Conservation (phyloP, 768 basidiomycete species). For the Tricholoma furcatifolium region DNA sequence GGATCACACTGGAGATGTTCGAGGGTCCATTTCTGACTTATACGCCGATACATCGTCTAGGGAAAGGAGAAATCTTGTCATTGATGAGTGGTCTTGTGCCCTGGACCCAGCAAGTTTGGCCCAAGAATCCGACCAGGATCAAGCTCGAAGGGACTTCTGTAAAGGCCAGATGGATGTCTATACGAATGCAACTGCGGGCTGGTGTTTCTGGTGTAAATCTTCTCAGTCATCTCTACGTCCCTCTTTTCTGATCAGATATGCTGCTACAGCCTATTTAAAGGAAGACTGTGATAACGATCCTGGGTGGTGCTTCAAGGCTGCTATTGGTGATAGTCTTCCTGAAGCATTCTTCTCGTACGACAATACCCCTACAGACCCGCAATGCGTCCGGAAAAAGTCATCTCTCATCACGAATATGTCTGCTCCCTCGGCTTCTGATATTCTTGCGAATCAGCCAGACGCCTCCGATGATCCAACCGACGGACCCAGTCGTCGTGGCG, state of each 20-base stretch:
- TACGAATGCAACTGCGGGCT: slow-evolving; percentile 54
- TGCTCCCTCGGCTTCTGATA: slow-evolving; percentile 13
- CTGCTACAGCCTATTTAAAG: slow-evolving; percentile 50
- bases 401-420: slow-evolving; percentile 8
- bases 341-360: slow-evolving; percentile 54
- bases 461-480: background rate
- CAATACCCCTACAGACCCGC: slow-evolving; percentile 12
- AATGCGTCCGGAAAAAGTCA: slow-evolving; percentile 2
- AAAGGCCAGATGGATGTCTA: slow-evolving; percentile 59
- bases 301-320: slow-evolving; percentile 70
- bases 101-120: slow-evolving; percentile 61
- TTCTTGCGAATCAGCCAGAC: slow-evolving; percentile 6
- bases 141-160: slow-evolving; percentile 52
- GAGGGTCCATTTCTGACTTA: slow-evolving; percentile 34
- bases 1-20: slow-evolving; percentile 54
- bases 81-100: slow-evolving; percentile 84
- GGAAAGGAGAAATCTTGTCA: slow-evolving; percentile 52
- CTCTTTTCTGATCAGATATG: slow-evolving; percentile 1
- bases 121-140: slow-evolving; percentile 40
- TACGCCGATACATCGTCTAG: slow-evolving; percentile 23
- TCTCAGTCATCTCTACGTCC: background rate
- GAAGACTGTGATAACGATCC: slow-evolving; percentile 58
- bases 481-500: background rate
- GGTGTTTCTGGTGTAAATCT: slow-evolving; percentile 67
- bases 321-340: slow-evolving; percentile 57